Conservation (phyloP, 2,329 filamentous ascomycete genomes). For the Epichloe gansuensis region DNA sequence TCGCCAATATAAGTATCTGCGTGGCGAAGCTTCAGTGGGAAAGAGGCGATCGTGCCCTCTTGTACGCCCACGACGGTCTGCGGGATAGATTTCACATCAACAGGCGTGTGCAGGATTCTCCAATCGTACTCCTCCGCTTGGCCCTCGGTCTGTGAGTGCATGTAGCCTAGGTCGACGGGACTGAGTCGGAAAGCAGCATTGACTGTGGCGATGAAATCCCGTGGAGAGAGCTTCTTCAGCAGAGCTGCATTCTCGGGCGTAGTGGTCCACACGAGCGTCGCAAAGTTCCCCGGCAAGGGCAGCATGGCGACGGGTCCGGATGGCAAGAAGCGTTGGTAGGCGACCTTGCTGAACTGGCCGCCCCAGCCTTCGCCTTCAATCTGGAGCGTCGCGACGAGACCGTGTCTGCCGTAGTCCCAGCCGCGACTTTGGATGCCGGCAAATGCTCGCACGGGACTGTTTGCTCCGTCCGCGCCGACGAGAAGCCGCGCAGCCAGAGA, state of each 20-base stretch:
- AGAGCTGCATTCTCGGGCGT: constrained; percentile 66
- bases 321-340: constrained; percentile 91
- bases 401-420: constrained; percentile 88
- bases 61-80: constrained; percentile 60
- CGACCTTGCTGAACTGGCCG: constrained; percentile 51
- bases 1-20: constrained; percentile 89
- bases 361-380: constrained; percentile 50
- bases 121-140: constrained; percentile 73
- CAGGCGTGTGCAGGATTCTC: constrained; percentile 60
- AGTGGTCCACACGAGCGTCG: constrained; percentile 91
- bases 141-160: constrained; percentile 51
- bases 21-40: constrained; percentile 83
- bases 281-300: constrained; percentile 70
- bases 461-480: constrained; percentile 87
- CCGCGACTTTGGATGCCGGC: constrained; percentile 75
- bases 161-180: constrained; percentile 67
- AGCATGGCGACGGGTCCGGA: constrained; percentile 86
- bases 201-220: constrained; percentile 74
- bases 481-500: constrained; percentile 70
- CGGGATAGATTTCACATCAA: constrained; percentile 45
- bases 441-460: constrained; percentile 84
- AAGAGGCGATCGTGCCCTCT: constrained; percentile 69
- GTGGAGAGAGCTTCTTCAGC: constrained; percentile 60
- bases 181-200: constrained; percentile 85
- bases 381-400: constrained; percentile 78